Evolutionary conservation across 1,284 basidiomycete species (phyloP), one percentile per base, ranked within the genome.

Genomic region (Moesziomyces aphidis): DNA sequence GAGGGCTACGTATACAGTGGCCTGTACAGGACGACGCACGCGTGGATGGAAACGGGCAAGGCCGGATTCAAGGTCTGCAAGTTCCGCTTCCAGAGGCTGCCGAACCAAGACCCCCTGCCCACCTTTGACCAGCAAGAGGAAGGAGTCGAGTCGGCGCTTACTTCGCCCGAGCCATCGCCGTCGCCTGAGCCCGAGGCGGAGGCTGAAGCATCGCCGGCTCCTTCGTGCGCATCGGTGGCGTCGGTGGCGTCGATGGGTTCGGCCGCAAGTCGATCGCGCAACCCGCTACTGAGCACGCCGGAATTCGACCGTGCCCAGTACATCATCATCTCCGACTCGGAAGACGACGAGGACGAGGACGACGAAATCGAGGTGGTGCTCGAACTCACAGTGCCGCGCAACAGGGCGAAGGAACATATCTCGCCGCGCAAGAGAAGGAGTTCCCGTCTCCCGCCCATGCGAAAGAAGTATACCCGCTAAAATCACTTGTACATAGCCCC

Each of bases 1-100:
- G 61, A 73, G 28, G 79, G 92, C 19, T 94, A 93, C 79, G 90
- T 93, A 11, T 95, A 95, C 80, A 91, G 93, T 76, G 93, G 93
- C 0, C 86, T 95, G 28, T 95, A 95, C 80, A 86, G 83, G 3
- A 91, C 93, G 8, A 91, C 89, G 71, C 61, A 84, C 24, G 63
- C 51, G 28, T 62, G 62, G 64, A 61, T 58, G 69, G 70, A 66
- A 48, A 61, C n/a, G 13, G 76, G 76, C 8, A 42, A 21, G n/a
- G 31, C 44, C 4, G 76, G 76, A n/a, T 78, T 62, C 17, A 45
- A 28, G 53, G 59, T 78, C 13, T 78, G 74, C 48, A 52, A 51
- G 39, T 76, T 73, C 42, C 26, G 44, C 28, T 73, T 77, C 43
- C 24, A 42, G 1, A 34, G 76, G 6, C 34, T 73, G 26, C 28